Evolutionary conservation across 306 rosid species (phyloP).

Genomic region (Macrotyloma uniflorum): DNA sequence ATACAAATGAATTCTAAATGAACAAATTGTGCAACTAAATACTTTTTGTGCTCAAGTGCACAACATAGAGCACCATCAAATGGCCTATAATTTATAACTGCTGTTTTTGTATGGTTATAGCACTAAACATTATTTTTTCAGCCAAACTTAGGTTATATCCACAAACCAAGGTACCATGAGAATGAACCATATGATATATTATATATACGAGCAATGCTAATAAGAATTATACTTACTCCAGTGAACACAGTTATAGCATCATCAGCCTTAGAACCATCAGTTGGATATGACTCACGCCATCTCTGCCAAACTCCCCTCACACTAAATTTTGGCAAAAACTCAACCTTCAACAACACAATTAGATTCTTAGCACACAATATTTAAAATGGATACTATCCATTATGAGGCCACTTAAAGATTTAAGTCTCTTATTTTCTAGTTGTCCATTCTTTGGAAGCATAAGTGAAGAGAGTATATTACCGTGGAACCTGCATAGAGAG

Average conservation of each 20-base stretch:
- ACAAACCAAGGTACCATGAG: background rate
- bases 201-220: constrained; percentile 11
- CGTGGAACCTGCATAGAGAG: constrained; percentile 86
- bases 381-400: constrained; percentile 24
- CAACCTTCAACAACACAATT: constrained; percentile 70
- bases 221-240: constrained; percentile 68
- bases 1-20: constrained; percentile 6
- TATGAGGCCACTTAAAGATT: constrained; percentile 30
- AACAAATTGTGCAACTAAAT: constrained; percentile 21
- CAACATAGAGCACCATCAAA: constrained; percentile 16
- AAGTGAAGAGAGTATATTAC: constrained; percentile 51
- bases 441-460: constrained; percentile 23
- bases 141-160: constrained; percentile 29
- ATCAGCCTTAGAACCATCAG: constrained; percentile 55
- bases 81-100: constrained; percentile 20
- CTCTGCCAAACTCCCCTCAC: constrained; percentile 94
- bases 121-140: constrained; percentile 9
- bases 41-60: background rate
- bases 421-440: background rate
- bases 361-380: constrained; percentile 35
- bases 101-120: constrained; percentile 18
- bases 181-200: constrained; percentile 19
- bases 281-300: constrained; percentile 93
- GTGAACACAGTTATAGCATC: constrained; percentile 80
- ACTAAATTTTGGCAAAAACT: constrained; percentile 93